Evolutionary conservation across 192 early-diverging fungal genomes (phyloP).

Genomic region (Backusella macrospora): DNA sequence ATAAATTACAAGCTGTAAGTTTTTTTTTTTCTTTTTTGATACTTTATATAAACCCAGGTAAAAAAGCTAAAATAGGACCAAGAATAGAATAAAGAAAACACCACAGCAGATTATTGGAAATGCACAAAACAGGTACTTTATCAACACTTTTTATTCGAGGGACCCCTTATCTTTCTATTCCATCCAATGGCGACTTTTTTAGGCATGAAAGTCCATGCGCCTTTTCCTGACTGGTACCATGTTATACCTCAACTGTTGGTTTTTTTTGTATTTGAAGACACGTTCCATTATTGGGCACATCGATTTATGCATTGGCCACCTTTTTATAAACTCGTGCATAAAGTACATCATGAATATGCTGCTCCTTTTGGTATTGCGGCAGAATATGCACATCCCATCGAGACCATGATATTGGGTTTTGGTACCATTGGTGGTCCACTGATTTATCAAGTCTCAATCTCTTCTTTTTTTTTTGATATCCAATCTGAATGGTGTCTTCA

Average conservation of each 20-base stretch:
- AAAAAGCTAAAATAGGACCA: not conserved
- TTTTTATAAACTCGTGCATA: slow-evolving; percentile 91
- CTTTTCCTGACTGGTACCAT: slow-evolving; percentile 73
- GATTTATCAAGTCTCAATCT: slow-evolving; percentile 35
- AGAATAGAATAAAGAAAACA: slow-evolving; percentile 62
- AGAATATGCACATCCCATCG: slow-evolving; percentile 91
- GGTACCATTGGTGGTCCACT: slow-evolving; percentile 85
- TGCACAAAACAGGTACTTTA: slow-evolving; percentile 68
- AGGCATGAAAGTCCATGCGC: slow-evolving; percentile 84
- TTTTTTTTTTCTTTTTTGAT: no score
- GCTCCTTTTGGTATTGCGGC: slow-evolving; percentile 85
- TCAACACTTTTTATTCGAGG: slow-evolving; percentile 79
- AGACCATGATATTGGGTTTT: slow-evolving; percentile 82
- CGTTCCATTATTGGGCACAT: slow-evolving; percentile 91
- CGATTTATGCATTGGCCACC: slow-evolving; percentile 84
- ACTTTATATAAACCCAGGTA: no score
- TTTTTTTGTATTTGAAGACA: slow-evolving; percentile 88
- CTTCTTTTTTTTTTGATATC: not conserved
- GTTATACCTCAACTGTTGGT: slow-evolving; percentile 62
- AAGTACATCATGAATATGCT: slow-evolving; percentile 91
- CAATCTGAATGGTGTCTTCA: slow-evolving; percentile 65
- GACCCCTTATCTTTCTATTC: slow-evolving; percentile 88
- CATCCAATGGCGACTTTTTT: slow-evolving; percentile 80
- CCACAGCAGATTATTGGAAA: slow-evolving; percentile 67
- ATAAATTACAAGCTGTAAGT: slow-evolving; percentile 83